A percentile compares a stretch with the other conserved stretches of the same genome.
Conservation (phyloP, 176 grass and related monocot genomes). For the Carex cristatella region DNA sequence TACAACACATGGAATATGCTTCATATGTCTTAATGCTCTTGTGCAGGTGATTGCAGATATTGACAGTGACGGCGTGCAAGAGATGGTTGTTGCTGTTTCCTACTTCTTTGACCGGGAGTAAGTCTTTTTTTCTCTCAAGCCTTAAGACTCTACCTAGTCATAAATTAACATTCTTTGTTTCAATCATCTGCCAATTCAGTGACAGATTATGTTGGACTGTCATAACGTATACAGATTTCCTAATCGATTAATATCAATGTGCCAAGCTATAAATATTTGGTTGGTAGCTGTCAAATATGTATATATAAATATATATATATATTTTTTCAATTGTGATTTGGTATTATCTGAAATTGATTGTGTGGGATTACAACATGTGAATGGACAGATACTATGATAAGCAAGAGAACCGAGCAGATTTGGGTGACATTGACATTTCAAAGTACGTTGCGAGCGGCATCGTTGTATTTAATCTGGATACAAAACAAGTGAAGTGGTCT, state of each 20-base stretch:
- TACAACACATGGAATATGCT: background rate
- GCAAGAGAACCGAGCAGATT: no score
- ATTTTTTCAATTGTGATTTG: background rate
- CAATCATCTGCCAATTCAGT: background rate
- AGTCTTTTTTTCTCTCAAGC: background rate
- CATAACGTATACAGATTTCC: background rate
- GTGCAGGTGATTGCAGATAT: slow-evolving; percentile 93
- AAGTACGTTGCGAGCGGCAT: no score
- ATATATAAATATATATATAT: background rate
- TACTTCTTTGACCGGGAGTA: slow-evolving; percentile 89
- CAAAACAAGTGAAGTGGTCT: no score
- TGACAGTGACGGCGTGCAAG: slow-evolving; percentile 78
- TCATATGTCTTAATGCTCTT: slow-evolving; percentile 29
- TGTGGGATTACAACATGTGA: slow-evolving; percentile 3
- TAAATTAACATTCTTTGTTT: background rate
- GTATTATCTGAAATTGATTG: background rate
- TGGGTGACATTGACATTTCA: no score
- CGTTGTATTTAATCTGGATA: no score
- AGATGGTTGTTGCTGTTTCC: slow-evolving; percentile 88
- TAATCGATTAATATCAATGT: background rate
- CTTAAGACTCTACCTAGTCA: background rate
- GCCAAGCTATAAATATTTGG: background rate
- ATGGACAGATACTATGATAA: slow-evolving; percentile 64
- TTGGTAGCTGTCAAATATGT: background rate
- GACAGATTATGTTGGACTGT: background rate